These are phyloP conservation scores for Sugiyamaella grinbergsii DNA, from an alignment of 1,139 yeast species.

Conservation along the genomic window DNA sequence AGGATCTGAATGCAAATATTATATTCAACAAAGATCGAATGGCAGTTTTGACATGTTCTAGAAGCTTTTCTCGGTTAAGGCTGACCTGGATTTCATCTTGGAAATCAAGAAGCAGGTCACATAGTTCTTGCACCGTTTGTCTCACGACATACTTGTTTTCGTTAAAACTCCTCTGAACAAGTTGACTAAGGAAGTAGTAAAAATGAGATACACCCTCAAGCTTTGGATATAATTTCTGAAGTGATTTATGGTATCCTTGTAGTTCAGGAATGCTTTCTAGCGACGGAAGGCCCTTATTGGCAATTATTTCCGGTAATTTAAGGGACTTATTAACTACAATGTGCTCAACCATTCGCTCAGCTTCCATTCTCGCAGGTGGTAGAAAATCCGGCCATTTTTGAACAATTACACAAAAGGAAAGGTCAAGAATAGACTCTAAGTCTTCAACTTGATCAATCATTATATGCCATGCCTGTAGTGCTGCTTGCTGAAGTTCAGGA, in stretches of 20 bases:
- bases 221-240: slow-evolving; percentile 12
- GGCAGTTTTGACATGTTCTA: slow-evolving; percentile 48
- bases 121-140: slow-evolving; percentile 74
- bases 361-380: slow-evolving; percentile 30
- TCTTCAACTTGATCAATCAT: slow-evolving; percentile 52
- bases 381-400: slow-evolving; percentile 59
- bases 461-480: slow-evolving; percentile 68
- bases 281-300: slow-evolving; percentile 37
- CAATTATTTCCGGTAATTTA: slow-evolving; percentile 19
- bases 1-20: slow-evolving; percentile 51
- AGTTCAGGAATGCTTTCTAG: slow-evolving; percentile 33
- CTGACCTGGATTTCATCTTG: slow-evolving; percentile 52
- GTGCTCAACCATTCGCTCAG: slow-evolving; percentile 28
- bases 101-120: slow-evolving; percentile 51
- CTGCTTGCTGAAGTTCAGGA: slow-evolving; percentile 59
- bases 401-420: slow-evolving; percentile 57
- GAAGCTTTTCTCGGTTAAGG: slow-evolving; percentile 35
- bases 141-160: slow-evolving; percentile 76
- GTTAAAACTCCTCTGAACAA: slow-evolving; percentile 55
- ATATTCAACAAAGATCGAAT: slow-evolving; percentile 61
- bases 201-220: slow-evolving; percentile 10
- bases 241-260: slow-evolving; percentile 24
- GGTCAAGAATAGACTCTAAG: slow-evolving; percentile 56
- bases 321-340: slow-evolving; percentile 26
- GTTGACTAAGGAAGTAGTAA: slow-evolving; percentile 10